These are phyloP conservation scores for Thraustotheca clavata DNA, from an alignment of 352 stramenopile genomes.

Conservation along the genomic window DNA sequence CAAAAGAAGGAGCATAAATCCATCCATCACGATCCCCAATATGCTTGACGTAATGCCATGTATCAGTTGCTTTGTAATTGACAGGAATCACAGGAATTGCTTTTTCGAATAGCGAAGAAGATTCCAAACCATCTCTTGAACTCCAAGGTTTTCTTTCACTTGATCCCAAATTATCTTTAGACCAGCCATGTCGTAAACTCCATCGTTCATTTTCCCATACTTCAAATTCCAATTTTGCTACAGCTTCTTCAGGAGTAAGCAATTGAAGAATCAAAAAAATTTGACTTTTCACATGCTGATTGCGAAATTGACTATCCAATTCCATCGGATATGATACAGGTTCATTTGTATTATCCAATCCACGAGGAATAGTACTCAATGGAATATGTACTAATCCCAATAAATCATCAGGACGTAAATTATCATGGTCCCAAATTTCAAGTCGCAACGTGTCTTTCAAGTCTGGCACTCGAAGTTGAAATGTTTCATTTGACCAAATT, in stretches of 20 bases:
- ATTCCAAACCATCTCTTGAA: slow-evolving; percentile 21
- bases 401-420: slow-evolving; percentile 25
- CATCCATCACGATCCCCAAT: slow-evolving; percentile 33
- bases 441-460: slow-evolving; percentile 10
- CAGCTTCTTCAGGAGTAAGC: slow-evolving; percentile 21
- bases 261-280: slow-evolving; percentile 26
- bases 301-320: slow-evolving; percentile 14
- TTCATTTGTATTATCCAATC: background rate
- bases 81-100: slow-evolving; percentile 24
- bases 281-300: slow-evolving; percentile 1
- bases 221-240: slow-evolving; percentile 22
- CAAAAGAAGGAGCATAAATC: too few species aligned
- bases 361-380: slow-evolving; percentile 21
- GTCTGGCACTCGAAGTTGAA: slow-evolving; percentile 31
- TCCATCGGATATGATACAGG: slow-evolving; percentile 21
- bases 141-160: slow-evolving; percentile 25
- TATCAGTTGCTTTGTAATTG: slow-evolving; percentile 17
- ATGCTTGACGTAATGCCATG: slow-evolving; percentile 29
- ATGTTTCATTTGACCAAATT: slow-evolving; percentile 30
- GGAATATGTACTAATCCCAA: slow-evolving; percentile 26
- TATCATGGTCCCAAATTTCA: slow-evolving; percentile 30
- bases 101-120: slow-evolving; percentile 24
- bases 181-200: background rate
- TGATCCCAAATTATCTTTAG: background rate
- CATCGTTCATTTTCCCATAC: slow-evolving; percentile 38